These are phyloP conservation scores for Phytophthora litchii DNA, from an alignment of 352 stramenopile species.

Conservation along the genomic window DNA sequence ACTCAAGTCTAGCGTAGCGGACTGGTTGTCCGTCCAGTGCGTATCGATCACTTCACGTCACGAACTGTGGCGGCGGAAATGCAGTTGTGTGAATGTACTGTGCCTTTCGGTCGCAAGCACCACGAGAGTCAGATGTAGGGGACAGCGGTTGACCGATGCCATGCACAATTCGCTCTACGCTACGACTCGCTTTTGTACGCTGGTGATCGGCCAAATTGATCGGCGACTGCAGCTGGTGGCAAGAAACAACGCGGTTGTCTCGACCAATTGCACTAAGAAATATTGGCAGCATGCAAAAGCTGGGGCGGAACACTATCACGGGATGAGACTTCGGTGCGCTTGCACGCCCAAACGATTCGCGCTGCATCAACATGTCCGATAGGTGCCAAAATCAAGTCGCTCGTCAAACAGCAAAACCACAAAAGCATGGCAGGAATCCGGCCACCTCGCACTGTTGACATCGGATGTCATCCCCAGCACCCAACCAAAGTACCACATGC, in stretches of 20 bases:
- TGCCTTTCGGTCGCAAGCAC: conserved; percentile 4
- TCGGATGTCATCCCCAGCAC: conserved; percentile 3
- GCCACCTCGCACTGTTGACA: neutral
- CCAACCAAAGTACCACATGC: conserved; percentile 19
- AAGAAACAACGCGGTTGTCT: conserved; percentile 18
- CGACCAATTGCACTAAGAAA: conserved; percentile 12
- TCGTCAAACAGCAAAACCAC: conserved; percentile 9
- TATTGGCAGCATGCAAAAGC: conserved; percentile 2
- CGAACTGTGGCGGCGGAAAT: conserved; percentile 25
- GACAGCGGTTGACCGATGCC: conserved; percentile 17
- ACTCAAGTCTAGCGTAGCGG: conserved; percentile 14
- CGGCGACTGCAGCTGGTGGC: conserved; percentile 26
- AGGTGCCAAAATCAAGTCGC: conserved; percentile 15
- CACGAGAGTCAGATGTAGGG: conserved; percentile 40
- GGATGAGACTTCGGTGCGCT: conserved; percentile 17
- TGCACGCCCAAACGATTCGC: conserved; percentile 14
- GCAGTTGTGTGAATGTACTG: conserved; percentile 15
- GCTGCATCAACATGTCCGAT: conserved; percentile 19
- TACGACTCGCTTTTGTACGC: conserved; percentile 36
- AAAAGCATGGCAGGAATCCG: neutral
- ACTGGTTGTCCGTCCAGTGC: conserved; percentile 14
- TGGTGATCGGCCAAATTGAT: conserved; percentile 32
- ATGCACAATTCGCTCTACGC: conserved; percentile 31
- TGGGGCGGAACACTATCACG: conserved; percentile 25
- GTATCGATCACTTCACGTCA: conserved; percentile 16